phyloP scores from a whole-genome alignment of 2,329 filamentous ascomycete genomes.

The Aspergillus pseudoviridinutans region DNA sequence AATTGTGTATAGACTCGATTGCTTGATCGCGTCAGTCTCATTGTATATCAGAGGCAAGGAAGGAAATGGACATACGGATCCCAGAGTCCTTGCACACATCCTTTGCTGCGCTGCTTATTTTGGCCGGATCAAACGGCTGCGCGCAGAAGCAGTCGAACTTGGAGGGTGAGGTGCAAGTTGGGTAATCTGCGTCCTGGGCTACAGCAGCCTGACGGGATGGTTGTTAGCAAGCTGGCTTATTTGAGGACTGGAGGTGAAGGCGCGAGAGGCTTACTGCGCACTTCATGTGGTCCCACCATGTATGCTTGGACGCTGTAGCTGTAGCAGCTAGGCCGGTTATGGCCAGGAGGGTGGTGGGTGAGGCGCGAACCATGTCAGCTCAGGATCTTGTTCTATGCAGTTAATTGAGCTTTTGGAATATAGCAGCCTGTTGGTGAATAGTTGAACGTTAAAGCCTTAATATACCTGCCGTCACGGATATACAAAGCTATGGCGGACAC shows the following conservation, averaged over 20 bases:
- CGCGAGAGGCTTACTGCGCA: not conserved
- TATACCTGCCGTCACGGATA: not conserved
- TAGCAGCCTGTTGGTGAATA: not conserved
- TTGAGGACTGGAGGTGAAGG: no score
- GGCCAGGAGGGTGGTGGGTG: not conserved
- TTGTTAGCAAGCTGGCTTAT: not conserved
- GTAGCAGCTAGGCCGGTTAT: not conserved
- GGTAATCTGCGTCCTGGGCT: not conserved
- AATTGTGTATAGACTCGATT: conserved; percentile 2
- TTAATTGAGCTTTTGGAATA: no score
- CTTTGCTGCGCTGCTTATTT: not conserved
- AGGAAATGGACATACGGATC: conserved; percentile 6
- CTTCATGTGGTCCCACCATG: not conserved
- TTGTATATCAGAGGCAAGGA: not conserved
- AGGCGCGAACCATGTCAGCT: not conserved
- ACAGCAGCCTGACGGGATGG: conserved; percentile 3
- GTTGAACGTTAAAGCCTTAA: not conserved
- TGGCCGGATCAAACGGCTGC: not conserved
- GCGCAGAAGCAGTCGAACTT: conserved; percentile 14
- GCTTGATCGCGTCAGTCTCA: not conserved
- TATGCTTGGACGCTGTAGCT: not conserved
- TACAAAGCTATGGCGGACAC: not conserved
- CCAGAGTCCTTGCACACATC: conserved; percentile 4
- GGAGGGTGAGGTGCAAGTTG: conserved; percentile 6
- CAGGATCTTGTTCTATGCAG: not conserved